Percentiles rank a stretch among this genome's conserved stretches.
Conservation (phyloP, 495 filamentous ascomycete species). For the Achaetomiella virescens region DNA sequence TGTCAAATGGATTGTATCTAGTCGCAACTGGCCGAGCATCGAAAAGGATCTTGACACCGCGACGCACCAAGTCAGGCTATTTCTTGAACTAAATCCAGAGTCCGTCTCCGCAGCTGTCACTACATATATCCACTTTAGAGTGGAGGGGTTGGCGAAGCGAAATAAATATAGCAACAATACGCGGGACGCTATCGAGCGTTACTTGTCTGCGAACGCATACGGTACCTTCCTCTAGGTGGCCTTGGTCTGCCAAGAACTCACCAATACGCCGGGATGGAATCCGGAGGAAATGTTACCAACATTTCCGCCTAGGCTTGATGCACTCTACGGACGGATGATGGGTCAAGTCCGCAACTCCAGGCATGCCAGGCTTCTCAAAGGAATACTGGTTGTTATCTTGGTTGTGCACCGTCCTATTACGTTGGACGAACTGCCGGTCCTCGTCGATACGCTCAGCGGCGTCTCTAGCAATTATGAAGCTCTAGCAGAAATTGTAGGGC, state of each 20-base stretch:
- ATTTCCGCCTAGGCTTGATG: constrained; percentile 17
- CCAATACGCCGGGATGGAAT: not conserved
- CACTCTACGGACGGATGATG: constrained; percentile 22
- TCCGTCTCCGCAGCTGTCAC: constrained; percentile 2
- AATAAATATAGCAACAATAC: not conserved
- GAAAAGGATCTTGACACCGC: constrained; percentile 3
- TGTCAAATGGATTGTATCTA: constrained; percentile 27
- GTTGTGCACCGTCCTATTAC: constrained; percentile 18
- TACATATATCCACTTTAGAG: not conserved
- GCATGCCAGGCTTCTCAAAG: not conserved
- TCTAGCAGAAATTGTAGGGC: constrained; percentile 10
- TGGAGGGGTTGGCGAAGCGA: not conserved
- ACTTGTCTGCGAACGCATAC: not conserved
- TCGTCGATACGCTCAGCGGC: not conserved
- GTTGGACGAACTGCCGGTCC: constrained; percentile 14
- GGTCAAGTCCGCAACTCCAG: not conserved
- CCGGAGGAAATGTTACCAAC: constrained; percentile 9
- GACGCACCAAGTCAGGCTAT: constrained; percentile 4
- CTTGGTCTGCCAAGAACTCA: not conserved
- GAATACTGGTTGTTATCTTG: constrained; percentile 7
- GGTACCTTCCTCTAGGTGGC: constrained; percentile 4
- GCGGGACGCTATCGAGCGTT: not conserved
- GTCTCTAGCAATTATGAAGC: not conserved
- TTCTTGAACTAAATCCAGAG: constrained; percentile 14
- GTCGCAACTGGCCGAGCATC: constrained; percentile 17